Percentiles rank a stretch among this genome's conserved stretches.
These are phyloP conservation scores for Micractinium conductrix DNA, from an alignment of 139 green algal genomes.

Conservation along the genomic window DNA sequence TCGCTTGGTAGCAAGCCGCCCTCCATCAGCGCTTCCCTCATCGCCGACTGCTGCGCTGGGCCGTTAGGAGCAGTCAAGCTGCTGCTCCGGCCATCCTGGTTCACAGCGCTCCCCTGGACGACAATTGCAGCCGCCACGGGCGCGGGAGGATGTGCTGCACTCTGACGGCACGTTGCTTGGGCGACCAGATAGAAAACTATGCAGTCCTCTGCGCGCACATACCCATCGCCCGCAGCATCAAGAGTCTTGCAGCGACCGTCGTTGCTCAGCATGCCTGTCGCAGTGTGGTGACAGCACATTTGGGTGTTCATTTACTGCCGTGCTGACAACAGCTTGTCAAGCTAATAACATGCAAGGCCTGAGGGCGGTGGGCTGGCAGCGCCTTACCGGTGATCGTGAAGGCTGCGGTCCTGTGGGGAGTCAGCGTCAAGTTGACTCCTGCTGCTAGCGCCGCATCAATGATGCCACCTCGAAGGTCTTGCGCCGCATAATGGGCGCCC, in stretches of 20 bases:
- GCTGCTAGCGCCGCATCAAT: constrained; percentile 16
- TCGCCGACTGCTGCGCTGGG: constrained; percentile 69
- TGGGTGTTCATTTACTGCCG: too few species aligned
- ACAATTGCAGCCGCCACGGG: background rate
- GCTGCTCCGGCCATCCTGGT: constrained; percentile 87
- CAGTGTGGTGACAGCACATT: too few species aligned
- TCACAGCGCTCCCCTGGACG: constrained; percentile 63
- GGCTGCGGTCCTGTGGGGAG: too few species aligned
- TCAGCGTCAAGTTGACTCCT: constrained; percentile 51
- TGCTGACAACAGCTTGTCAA: constrained; percentile 24
- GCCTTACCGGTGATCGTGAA: too few species aligned
- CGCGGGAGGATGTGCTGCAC: too few species aligned
- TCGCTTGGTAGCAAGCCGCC: background rate
- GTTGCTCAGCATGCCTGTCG: constrained; percentile 33
- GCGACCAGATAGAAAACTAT: constrained; percentile 5
- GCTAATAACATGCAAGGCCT: too few species aligned
- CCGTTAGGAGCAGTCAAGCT: constrained; percentile 85
- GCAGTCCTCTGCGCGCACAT: constrained; percentile 54
- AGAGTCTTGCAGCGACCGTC: constrained; percentile 68
- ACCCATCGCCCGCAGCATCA: constrained; percentile 66
- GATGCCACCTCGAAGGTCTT: constrained; percentile 8
- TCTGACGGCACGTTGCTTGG: too few species aligned
- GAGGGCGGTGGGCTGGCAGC: too few species aligned
- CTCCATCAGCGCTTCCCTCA: constrained; percentile 50
- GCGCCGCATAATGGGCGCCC: constrained; percentile 41